Base-by-base conservation (phyloP, 148 eudicot species). In the Rhododendron simsii region DNA sequence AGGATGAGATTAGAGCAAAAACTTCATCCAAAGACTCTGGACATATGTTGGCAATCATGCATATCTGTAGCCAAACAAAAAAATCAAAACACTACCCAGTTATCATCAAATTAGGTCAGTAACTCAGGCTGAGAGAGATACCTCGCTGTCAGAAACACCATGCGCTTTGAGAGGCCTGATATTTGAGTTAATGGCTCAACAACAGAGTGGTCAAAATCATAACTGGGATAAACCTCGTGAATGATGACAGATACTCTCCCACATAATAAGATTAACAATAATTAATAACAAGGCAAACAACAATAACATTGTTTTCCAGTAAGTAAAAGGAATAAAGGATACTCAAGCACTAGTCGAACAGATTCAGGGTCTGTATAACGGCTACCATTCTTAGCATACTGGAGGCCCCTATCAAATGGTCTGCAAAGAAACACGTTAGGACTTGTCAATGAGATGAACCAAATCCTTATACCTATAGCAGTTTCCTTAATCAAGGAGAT, bases 101-200 rank as follows among this genome's bases (percentile, higher is more conserved):
- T 48, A 74, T 55, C 69, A 57, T 74, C 18, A 39, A 84, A 74
- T 23, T 80, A 73, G 78, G 3, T 69, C 73, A 76, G 28, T 21
- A 73, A 53, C 84, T 81, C 35, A 41, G 77, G 33, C 53, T 86
- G 41, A 80, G 69, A 76, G 23, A 83, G 83, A 86, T 83, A 95
- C 99, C 99, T 94, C 98, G 2, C 89, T 90, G 51, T 95, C 98
- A 85, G 96, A 80, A 90, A 94, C 93, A 61, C 98, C 99, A 75
- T 88, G 89, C 59, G 78, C 89, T 89, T 92, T 95, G 47, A 97
- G 96, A 91, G 87, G 57, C 82, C 99, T 96, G 84, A 84, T 82
- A 63, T 82, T 69, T 84, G 86, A 90, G 93, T 95, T 92, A 94
- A 95, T 2, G 91, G 87, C 83, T 80, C 88, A 90, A 87, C 89